phyloP scores from a whole-genome alignment of 2,329 filamentous ascomycete genomes.

The Pyrenochaeta sp. region DNA sequence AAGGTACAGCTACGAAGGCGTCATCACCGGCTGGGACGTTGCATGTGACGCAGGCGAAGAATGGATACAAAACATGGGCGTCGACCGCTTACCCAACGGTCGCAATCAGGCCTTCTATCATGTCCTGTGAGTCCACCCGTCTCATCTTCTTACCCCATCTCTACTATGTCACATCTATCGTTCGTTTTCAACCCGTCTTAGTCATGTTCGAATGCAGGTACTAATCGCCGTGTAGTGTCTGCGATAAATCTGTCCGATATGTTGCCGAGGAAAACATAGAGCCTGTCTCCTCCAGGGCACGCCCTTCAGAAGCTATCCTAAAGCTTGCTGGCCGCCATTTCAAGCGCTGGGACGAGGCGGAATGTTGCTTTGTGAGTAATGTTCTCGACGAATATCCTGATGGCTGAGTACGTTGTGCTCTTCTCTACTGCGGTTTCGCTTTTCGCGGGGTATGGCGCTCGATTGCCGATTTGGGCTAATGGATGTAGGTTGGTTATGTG shows the following conservation, averaged over 20 bases:
- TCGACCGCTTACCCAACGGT: slow-evolving; percentile 67
- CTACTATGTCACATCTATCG: neutral
- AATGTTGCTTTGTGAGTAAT: slow-evolving; percentile 82
- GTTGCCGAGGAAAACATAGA: slow-evolving; percentile 84
- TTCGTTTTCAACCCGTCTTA: neutral
- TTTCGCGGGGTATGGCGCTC: neutral
- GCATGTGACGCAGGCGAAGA: slow-evolving; percentile 66
- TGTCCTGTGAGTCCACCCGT: slow-evolving; percentile 74
- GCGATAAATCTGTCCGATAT: slow-evolving; percentile 75
- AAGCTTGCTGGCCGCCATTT: slow-evolving; percentile 84
- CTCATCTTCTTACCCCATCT: slow-evolving; percentile 31
- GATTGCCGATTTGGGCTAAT: neutral
- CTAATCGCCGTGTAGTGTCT: slow-evolving; percentile 58
- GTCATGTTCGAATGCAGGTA: neutral
- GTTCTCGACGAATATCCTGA: slow-evolving; percentile 84
- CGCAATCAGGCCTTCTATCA: slow-evolving; percentile 81
- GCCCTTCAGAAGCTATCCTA: slow-evolving; percentile 68
- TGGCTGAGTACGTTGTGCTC: slow-evolving; percentile 61
- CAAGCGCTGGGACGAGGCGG: slow-evolving; percentile 77
- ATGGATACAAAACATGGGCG: slow-evolving; percentile 71
- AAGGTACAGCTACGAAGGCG: slow-evolving; percentile 79
- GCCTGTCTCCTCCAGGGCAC: slow-evolving; percentile 31
- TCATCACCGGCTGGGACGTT: slow-evolving; percentile 87
- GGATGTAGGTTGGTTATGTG: slow-evolving; percentile 8
- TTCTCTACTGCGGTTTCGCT: neutral